Evolutionary conservation across 371 early-diverging fungal genomes (phyloP).

Genomic region (Chytridium lagenaria): DNA sequence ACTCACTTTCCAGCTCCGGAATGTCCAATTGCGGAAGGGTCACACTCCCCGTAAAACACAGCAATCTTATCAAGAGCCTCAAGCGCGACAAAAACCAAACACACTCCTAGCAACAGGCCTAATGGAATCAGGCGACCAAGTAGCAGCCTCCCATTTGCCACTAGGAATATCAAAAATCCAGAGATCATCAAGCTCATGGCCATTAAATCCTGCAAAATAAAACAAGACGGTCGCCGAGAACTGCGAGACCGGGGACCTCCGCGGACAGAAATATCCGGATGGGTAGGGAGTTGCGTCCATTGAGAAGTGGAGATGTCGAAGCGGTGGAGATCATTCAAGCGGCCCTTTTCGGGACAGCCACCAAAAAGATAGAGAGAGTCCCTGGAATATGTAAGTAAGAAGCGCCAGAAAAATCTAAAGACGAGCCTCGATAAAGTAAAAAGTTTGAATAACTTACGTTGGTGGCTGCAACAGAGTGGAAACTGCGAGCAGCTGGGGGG

Average conservation of each 20-base stretch:
- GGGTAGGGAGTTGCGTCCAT: slow-evolving; percentile 26
- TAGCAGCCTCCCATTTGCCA: not conserved
- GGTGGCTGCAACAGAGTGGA: slow-evolving; percentile 21
- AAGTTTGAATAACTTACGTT: not conserved
- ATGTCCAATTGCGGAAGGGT: slow-evolving; percentile 12
- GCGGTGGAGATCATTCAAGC: slow-evolving; percentile 20
- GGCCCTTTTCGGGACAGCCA: slow-evolving; percentile 18
- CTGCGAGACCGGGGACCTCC: slow-evolving; percentile 23
- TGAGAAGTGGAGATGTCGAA: slow-evolving; percentile 3
- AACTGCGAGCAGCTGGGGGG: slow-evolving; percentile 21
- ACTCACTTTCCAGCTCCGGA: slow-evolving; percentile 11
- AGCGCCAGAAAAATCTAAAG: too few species aligned
- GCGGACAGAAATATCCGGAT: slow-evolving; percentile 20
- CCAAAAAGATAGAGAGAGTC: slow-evolving; percentile 21
- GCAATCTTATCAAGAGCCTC: slow-evolving; percentile 1
- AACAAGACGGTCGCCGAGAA: slow-evolving; percentile 12
- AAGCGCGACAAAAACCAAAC: slow-evolving; percentile 14
- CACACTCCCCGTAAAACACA: slow-evolving; percentile 17
- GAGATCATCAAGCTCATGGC: slow-evolving; percentile 10
- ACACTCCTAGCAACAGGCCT: slow-evolving; percentile 9
- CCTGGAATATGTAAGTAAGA: too few species aligned
- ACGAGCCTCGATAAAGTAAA: too few species aligned
- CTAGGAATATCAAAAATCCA: not conserved
- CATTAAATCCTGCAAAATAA: slow-evolving; percentile 28
- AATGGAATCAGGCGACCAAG: not conserved